Percentiles rank a stretch among this genome's conserved stretches.
phyloP scores from a whole-genome alignment of 495 filamentous ascomycete genomes.

The Neurospora tetrasperma region DNA sequence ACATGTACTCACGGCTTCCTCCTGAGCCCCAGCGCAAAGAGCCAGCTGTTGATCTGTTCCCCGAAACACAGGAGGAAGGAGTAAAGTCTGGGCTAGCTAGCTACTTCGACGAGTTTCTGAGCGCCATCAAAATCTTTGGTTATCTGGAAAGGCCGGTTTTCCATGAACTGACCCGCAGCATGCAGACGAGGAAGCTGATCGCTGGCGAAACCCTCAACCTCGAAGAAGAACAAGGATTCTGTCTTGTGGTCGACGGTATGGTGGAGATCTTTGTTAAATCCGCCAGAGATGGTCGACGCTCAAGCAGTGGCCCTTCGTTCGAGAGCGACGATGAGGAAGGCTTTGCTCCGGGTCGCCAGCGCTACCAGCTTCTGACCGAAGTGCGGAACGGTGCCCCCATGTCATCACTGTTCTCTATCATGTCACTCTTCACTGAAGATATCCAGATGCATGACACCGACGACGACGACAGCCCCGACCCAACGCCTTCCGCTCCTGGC shows the following conservation, averaged over 20 bases:
- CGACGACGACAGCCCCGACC: constrained; percentile 28
- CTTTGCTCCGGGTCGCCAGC: constrained; percentile 48
- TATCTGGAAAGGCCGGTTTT: constrained; percentile 95
- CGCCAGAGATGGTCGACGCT: constrained; percentile 42
- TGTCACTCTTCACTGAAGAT: constrained; percentile 93
- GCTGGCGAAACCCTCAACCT: constrained; percentile 90
- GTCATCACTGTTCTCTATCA: constrained; percentile 95
- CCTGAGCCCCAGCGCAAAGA: constrained; percentile 94
- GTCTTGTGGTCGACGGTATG: constrained; percentile 89
- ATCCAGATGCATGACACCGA: constrained; percentile 63
- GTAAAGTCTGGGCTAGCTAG: constrained; percentile 84
- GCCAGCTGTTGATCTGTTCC: constrained; percentile 87
- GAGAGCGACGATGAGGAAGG: constrained; percentile 57
- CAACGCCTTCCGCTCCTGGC: constrained; percentile 5
- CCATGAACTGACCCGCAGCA: constrained; percentile 91
- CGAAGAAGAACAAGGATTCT: constrained; percentile 97
- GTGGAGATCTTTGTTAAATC: constrained; percentile 99
- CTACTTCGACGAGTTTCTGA: constrained; percentile 95
- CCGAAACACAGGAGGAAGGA: constrained; percentile 81
- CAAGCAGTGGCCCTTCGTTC: constrained; percentile 9
- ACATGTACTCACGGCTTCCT: constrained; percentile 88
- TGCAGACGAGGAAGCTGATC: constrained; percentile 94
- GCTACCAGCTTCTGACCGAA: constrained; percentile 87
- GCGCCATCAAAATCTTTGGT: constrained; percentile 98
- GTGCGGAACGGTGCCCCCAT: constrained; percentile 97